These are phyloP conservation scores for Metschnikowia sp. DNA, from an alignment of 805 yeast genomes.

Conservation along the genomic window DNA sequence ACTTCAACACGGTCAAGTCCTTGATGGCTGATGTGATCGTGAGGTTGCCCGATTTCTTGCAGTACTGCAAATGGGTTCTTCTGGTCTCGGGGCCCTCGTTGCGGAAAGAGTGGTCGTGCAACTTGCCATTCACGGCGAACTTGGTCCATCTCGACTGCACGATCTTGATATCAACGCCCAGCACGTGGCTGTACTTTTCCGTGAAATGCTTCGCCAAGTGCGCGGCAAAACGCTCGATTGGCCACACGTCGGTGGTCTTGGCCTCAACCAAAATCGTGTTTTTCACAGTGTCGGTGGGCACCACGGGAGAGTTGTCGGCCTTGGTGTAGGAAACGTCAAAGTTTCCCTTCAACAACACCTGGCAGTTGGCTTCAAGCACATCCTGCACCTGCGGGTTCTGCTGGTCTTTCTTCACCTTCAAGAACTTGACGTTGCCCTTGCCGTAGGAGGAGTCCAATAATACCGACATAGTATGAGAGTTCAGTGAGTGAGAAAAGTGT, in stretches of 20 bases:
- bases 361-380: slow-evolving; percentile 81
- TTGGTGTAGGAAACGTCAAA: slow-evolving; percentile 79
- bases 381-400: slow-evolving; percentile 71
- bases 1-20: slow-evolving; percentile 80
- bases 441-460: slow-evolving; percentile 65
- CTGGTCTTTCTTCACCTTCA: slow-evolving; percentile 81
- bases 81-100: slow-evolving; percentile 84
- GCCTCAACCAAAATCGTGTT: slow-evolving; percentile 85
- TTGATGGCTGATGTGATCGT: slow-evolving; percentile 64
- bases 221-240: slow-evolving; percentile 87
- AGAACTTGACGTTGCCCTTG: slow-evolving; percentile 87
- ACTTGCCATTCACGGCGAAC: slow-evolving; percentile 66
- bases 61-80: slow-evolving; percentile 51
- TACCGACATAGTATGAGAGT: slow-evolving; percentile 10
- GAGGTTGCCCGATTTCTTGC: slow-evolving; percentile 49
- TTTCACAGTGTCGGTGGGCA: slow-evolving; percentile 92
- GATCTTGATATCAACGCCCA: slow-evolving; percentile 64
- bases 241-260: slow-evolving; percentile 80
- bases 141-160: slow-evolving; percentile 80
- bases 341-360: slow-evolving; percentile 69
- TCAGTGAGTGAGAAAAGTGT: too few relatives aligned
- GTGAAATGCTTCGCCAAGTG: slow-evolving; percentile 80
- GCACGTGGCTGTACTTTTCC: slow-evolving; percentile 70
- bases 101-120: slow-evolving; percentile 79
- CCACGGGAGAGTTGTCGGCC: slow-evolving; percentile 86